Evolutionary conservation across 805 yeast species (phyloP), one percentile per base, ranked within the genome.

Genomic region (Jamesozyma hellenica): DNA sequence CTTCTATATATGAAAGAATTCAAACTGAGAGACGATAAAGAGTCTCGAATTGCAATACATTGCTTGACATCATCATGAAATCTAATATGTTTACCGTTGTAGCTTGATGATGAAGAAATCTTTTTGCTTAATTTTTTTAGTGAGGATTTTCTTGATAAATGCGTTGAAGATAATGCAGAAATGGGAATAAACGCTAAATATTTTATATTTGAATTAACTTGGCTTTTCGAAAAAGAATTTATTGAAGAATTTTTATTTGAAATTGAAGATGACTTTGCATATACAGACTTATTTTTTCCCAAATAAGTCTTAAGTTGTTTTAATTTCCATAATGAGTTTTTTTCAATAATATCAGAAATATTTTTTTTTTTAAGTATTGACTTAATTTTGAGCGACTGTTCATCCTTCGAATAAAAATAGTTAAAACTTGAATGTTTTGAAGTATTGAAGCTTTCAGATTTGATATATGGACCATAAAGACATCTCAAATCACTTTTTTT

Each of bases 341-440:
- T 49, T 27, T 50, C 50, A 11, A 52, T 42, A 72, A 86, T 75
- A 56, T 85, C 94, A 35, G 83, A 77, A 35, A 82, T 77, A 2
- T 90, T 75, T 51, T 87, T 72, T 61, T 82, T 81, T 61, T 87
- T 87, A 49, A 87, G 65, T 41, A 87, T 87, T 19, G 95, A 88
- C 61, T 86, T 41, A 10, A 37, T 21, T 2, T n/a, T 12, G 8
- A 8, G 5, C 8, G 23, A 21, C 13, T 35, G 32, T 4, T n/a
- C 28, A 27, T 18, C 6, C 5, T 18, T 13, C 4, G 21, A 16
- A 32, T 4, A 17, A 13, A 18, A 10, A 17, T 17, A 3, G 27
- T 32, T 19, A 21, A 9, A 8, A 19, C 12, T 21, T 21, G 29
- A 4, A 11, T 25, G 7, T n/a, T 5, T 25, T 13, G 15, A 12